Evolutionary conservation across 768 basidiomycete genomes (phyloP).

Genomic region (Pholiota conissans): DNA sequence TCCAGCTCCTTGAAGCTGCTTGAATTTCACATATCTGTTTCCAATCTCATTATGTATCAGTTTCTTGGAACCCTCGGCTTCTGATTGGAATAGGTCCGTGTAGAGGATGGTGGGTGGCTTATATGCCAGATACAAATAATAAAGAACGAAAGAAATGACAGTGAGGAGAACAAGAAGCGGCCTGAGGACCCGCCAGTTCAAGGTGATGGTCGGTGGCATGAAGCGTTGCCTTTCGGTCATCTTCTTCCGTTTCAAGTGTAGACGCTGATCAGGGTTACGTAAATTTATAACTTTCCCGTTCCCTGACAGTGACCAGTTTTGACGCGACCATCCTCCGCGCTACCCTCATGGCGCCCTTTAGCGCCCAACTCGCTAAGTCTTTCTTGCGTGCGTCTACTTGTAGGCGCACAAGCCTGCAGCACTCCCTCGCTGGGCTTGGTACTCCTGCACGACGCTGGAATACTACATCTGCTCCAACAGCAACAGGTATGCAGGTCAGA

Average conservation of each 20-base stretch:
- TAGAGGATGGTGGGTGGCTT: conserved; percentile 42
- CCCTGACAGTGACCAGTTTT: not conserved
- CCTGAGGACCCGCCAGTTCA: conserved; percentile 18
- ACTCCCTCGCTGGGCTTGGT: not conserved
- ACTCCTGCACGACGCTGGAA: not conserved
- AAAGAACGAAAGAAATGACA: conserved; percentile 19
- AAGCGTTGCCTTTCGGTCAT: not conserved
- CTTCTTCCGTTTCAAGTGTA: not conserved
- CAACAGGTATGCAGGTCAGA: not conserved
- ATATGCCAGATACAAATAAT: conserved; percentile 33
- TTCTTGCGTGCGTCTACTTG: not conserved
- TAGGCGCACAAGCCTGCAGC: not conserved
- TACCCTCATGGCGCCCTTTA: not conserved
- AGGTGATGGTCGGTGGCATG: conserved; percentile 4
- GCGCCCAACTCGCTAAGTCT: not conserved
- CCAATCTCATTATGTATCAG: conserved; percentile 25
- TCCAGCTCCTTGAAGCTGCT: conserved; percentile 46
- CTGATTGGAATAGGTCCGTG: conserved; percentile 26
- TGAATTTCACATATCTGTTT: conserved; percentile 42
- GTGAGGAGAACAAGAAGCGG: conserved; percentile 14
- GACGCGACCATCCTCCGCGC: not conserved
- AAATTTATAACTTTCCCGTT: not conserved
- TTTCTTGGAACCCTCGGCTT: conserved; percentile 28
- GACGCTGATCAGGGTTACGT: not conserved
- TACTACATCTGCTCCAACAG: not conserved